These are phyloP conservation scores for Diversispora eburnea DNA, from an alignment of 192 early-diverging fungal genomes.

Conservation along the genomic window DNA sequence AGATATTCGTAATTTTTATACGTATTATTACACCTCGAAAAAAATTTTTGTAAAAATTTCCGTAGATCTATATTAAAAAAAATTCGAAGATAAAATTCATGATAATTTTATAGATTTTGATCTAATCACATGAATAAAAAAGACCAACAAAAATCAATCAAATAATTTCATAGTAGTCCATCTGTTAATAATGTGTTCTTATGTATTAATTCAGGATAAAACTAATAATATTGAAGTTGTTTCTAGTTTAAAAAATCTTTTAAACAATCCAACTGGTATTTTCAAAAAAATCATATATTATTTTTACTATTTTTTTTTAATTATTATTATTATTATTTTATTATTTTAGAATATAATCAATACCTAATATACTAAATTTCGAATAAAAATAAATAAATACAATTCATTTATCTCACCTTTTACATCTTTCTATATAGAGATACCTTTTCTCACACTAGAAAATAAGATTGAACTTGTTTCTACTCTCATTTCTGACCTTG, in stretches of 20 bases:
- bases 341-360: background rate
- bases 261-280: slow-evolving; percentile 8
- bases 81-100: too few relatives aligned
- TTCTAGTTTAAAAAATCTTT: background rate
- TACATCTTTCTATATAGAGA: background rate
- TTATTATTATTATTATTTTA: background rate
- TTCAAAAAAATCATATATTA: too few relatives aligned
- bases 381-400: background rate
- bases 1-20: too few relatives aligned
- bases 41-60: too few relatives aligned
- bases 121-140: too few relatives aligned
- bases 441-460: background rate
- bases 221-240: slow-evolving; percentile 7
- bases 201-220: slow-evolving; percentile 11
- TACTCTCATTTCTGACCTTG: slow-evolving; percentile 14
- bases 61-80: too few relatives aligned
- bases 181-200: slow-evolving; percentile 7
- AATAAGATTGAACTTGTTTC: slow-evolving; percentile 8
- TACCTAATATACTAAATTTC: background rate
- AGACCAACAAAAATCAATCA: too few relatives aligned
- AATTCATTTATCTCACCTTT: background rate
- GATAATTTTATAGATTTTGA: too few relatives aligned
- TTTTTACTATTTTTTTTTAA: background rate
- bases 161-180: too few relatives aligned
- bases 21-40: too few relatives aligned